A percentile compares a stretch with the other conserved stretches of the same genome.
These are phyloP conservation scores for Leucogyrophana mollusca DNA, from an alignment of 768 basidiomycete genomes.

Conservation along the genomic window DNA sequence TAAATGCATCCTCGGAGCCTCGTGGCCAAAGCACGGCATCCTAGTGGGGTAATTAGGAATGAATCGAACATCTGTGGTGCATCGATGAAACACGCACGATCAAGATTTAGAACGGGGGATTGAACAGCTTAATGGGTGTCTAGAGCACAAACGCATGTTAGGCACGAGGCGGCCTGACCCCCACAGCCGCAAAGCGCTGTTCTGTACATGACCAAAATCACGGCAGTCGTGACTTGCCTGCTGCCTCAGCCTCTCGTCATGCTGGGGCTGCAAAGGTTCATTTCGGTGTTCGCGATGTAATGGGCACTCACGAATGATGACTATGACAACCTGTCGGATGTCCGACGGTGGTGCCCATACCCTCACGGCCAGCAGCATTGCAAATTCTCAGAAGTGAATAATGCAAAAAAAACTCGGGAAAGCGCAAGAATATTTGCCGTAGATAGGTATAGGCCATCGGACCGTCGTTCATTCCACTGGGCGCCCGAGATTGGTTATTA, in stretches of 20 bases:
- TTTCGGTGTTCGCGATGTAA: conserved; percentile 5
- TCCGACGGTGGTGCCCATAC: conserved; percentile 2
- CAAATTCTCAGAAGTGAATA: conserved; percentile 13
- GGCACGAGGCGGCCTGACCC: conserved; percentile 22
- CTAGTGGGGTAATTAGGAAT: conserved; percentile 24
- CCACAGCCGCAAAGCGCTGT: conserved; percentile 15
- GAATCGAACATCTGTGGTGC: conserved; percentile 11
- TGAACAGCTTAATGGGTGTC: conserved; percentile 15
- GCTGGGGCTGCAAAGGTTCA: conserved; percentile 17
- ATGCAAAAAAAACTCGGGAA: conserved; percentile 6
- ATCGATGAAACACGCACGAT: conserved; percentile 13
- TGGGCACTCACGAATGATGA: conserved; percentile 10
- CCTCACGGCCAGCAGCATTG: conserved; percentile 3
- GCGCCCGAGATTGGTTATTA: conserved; percentile 4
- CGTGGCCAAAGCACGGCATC: conserved; percentile 17
- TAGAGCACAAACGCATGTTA: conserved; percentile 21
- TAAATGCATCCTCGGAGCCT: conserved; percentile 23
- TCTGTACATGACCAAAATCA: too few relatives aligned
- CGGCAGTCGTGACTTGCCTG: conserved; percentile 7
- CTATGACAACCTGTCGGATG: conserved; percentile 10
- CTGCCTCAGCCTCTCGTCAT: background rate
- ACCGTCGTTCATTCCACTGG: conserved; percentile 20
- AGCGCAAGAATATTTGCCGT: conserved; percentile 12
- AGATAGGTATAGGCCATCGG: conserved; percentile 9
- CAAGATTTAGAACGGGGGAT: conserved; percentile 15